Evolutionary conservation across 331 rosid species (phyloP), one percentile per base, ranked within the genome.

Genomic region (Pyracantha coccinea): DNA sequence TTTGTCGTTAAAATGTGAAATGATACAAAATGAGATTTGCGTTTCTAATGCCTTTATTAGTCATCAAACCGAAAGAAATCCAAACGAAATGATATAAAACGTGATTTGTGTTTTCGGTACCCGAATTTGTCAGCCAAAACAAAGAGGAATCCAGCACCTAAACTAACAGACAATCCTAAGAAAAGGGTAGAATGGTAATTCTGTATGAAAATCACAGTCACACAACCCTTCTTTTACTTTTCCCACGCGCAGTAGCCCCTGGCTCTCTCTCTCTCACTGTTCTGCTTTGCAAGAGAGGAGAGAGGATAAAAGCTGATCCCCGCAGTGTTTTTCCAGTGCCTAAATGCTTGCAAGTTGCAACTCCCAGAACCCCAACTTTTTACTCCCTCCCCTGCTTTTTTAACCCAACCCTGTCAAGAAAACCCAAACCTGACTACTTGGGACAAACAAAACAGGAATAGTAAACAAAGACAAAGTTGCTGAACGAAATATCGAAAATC

Each of bases 251-350:
- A 13, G 53, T 20, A 28, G 9, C 8, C 55, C 17, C 21, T 45
- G 17, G 16, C 44, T 27, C 41, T 28, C 6, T 19, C 65, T 50
- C 32, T 24, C 68, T 44, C 15, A 11, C 69, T 25, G 64, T 35
- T 64, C 54, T 50, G 79, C 69, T 77, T 76, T 41, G 78, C 69
- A 58, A 81, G 75, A 77, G 86, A 67, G 69, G 63, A 75, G 80
- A 53, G 85, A 55, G 77, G 86, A 85, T 79, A 82, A 88, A 87
- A 79, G 81, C 83, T 82, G 91, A 75, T 84, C 86, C 85, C 87
- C 76, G 84, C 23, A 50, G 47, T 41, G 47, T 64, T 64, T 81
- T 88, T 31, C 21, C 27, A 80, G 68, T 55, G 76, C 83, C 75
- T 77, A 59, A 59, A 75, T 66, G 60, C 71, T 57, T 15, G 28